Evolutionary conservation across 139 green algal species (phyloP).

Genomic region (Chlamydomonas incerta): DNA sequence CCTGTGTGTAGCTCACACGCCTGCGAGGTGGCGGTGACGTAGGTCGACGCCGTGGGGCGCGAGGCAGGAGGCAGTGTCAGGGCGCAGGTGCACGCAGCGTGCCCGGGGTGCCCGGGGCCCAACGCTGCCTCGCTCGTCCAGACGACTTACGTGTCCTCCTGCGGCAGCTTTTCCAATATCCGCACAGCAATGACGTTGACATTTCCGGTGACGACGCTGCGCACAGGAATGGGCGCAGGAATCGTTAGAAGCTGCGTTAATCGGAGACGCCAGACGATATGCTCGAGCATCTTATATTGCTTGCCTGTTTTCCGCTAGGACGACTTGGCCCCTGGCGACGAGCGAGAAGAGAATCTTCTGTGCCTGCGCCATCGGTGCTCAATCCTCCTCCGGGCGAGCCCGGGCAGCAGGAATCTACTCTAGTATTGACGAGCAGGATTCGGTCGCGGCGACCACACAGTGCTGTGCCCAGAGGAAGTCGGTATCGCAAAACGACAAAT

Average conservation of each 20-base stretch:
- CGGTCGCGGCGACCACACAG: too few species aligned
- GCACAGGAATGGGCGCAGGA: neutral
- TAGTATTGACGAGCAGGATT: too few species aligned
- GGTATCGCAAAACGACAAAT: too few species aligned
- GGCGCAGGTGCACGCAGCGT: neutral
- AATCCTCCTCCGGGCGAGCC: too few species aligned
- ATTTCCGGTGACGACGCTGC: constrained; percentile 80
- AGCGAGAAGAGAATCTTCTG: constrained; percentile 75
- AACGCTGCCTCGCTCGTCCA: neutral
- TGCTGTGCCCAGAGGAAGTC: too few species aligned
- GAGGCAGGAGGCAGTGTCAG: neutral
- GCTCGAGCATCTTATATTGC: neutral
- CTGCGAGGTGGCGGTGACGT: constrained; percentile 41
- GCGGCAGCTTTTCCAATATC: constrained; percentile 84
- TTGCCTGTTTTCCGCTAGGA: constrained; percentile 86
- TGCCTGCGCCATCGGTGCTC: too few species aligned
- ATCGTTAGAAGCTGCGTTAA: neutral
- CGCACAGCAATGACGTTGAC: constrained; percentile 76
- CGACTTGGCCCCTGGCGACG: constrained; percentile 74
- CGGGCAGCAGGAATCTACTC: too few species aligned
- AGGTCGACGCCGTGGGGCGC: neutral
- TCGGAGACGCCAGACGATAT: neutral
- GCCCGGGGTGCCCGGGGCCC: neutral
- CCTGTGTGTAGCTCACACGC: constrained; percentile 86
- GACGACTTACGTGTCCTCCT: constrained; percentile 70